Evolutionary conservation across 2,329 filamentous ascomycete species (phyloP).

Genomic region (Didymella pinodella): DNA sequence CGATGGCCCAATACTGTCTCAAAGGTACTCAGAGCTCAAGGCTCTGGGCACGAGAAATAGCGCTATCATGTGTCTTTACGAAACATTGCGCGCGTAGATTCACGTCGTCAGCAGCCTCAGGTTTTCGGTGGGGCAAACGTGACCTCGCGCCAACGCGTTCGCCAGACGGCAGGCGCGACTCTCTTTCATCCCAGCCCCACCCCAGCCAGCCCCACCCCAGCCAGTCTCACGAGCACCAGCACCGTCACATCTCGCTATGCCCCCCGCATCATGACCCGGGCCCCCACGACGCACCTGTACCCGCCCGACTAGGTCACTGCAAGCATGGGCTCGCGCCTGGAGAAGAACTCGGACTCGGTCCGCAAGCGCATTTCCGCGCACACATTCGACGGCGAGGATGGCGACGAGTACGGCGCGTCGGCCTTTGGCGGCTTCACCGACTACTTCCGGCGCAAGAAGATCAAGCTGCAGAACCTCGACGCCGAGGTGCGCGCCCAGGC

Average conservation of each 20-base stretch:
- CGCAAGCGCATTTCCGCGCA: constrained; percentile 72
- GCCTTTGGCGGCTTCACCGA: constrained; percentile 88
- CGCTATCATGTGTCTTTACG: background rate
- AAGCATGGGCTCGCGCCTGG: constrained; percentile 68
- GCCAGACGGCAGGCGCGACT: constrained; percentile 3
- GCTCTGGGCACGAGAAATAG: background rate
- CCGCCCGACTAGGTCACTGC: constrained; percentile 20
- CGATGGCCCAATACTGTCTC: background rate
- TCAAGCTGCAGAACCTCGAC: constrained; percentile 96
- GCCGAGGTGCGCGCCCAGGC: constrained; percentile 76
- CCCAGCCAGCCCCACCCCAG: constrained; percentile 21
- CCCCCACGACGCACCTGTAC: constrained; percentile 29
- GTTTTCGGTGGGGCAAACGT: constrained; percentile 5
- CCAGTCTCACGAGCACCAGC: constrained; percentile 11
- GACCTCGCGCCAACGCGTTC: constrained; percentile 10
- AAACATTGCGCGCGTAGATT: background rate
- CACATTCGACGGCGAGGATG: constrained; percentile 79
- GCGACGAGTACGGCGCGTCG: constrained; percentile 90
- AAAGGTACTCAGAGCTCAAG: background rate
- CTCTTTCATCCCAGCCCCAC: constrained; percentile 9
- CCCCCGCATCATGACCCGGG: constrained; percentile 34
- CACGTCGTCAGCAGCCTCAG: background rate
- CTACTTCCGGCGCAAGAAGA: constrained; percentile 94
- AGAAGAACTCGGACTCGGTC: constrained; percentile 65
- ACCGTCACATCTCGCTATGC: constrained; percentile 25